Percentiles rank a stretch among this genome's conserved stretches.
phyloP scores from a whole-genome alignment of 768 basidiomycete genomes.

The Candolleomyces eurysporus region DNA sequence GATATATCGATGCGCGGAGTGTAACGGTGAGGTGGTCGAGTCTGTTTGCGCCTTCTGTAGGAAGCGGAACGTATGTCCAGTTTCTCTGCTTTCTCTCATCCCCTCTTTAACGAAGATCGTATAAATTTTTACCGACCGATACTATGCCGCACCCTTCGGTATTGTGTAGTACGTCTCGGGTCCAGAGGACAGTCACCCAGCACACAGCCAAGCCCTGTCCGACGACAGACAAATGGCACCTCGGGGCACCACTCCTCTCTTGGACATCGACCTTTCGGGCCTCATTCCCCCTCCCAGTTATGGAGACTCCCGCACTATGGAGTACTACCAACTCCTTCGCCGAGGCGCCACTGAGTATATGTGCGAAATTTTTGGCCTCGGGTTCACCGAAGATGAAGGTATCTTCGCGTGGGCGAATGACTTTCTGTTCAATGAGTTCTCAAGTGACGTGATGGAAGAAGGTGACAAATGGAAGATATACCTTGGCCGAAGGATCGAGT shows the following conservation, averaged over 20 bases:
- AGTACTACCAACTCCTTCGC: conserved; percentile 27
- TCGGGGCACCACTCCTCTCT: conserved; percentile 31
- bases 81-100: background rate
- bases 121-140: background rate
- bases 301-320: conserved; percentile 12
- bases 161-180: background rate
- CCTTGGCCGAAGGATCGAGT: conserved; percentile 32
- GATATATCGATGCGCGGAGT: conserved; percentile 24
- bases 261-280: conserved; percentile 10
- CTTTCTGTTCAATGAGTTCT: conserved; percentile 29
- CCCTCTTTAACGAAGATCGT: background rate
- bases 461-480: conserved; percentile 39
- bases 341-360: conserved; percentile 35
- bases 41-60: conserved; percentile 25
- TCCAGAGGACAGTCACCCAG: background rate
- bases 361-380: conserved; percentile 35
- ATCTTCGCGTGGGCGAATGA: conserved; percentile 36
- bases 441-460: conserved; percentile 28
- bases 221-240: conserved; percentile 22
- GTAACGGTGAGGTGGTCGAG: conserved; percentile 29
- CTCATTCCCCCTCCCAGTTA: conserved; percentile 3
- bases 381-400: conserved; percentile 24
- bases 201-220: conserved; percentile 19
- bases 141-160: background rate
- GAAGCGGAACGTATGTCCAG: conserved; percentile 12